A percentile compares a stretch with the other conserved stretches of the same genome.
phyloP scores from a whole-genome alignment of 2,329 filamentous ascomycete species.

The Penicillium decumbens region DNA sequence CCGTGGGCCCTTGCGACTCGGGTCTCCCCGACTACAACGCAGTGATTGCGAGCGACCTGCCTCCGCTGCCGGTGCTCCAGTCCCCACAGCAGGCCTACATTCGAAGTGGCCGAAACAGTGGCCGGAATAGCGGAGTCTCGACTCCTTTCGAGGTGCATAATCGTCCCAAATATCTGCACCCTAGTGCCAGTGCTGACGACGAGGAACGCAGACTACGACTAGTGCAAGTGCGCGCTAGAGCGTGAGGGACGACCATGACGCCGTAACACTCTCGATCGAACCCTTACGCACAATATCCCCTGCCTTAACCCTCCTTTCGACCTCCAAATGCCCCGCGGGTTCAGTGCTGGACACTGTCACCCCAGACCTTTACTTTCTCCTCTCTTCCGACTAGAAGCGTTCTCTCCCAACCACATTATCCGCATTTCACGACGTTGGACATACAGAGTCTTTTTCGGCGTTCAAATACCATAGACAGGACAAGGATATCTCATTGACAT shows the following conservation, averaged over 20 bases:
- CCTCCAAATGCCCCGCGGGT: conserved; percentile 3
- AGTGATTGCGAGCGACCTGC: conserved; percentile 39
- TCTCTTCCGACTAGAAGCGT: background rate
- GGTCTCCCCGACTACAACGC: conserved; percentile 64
- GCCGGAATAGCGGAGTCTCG: conserved; percentile 30
- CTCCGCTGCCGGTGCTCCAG: conserved; percentile 27
- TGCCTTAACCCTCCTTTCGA: background rate
- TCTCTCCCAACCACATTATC: background rate
- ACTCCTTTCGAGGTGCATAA: conserved; percentile 27
- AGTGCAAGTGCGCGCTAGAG: conserved; percentile 37
- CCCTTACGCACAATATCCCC: background rate
- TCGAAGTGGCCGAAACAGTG: conserved; percentile 36
- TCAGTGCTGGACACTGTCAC: conserved; percentile 20
- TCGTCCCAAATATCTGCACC: conserved; percentile 24
- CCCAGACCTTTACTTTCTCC: background rate
- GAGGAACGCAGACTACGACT: conserved; percentile 40
- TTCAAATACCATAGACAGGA: conserved; percentile 14
- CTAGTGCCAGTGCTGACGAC: conserved; percentile 32
- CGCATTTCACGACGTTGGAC: background rate
- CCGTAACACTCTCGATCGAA: background rate
- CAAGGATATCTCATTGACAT: conserved; percentile 12
- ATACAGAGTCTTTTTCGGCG: conserved; percentile 8
- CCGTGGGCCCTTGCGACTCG: conserved; percentile 51
- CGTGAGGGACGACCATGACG: conserved; percentile 13
- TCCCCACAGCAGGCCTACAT: conserved; percentile 40